Percentiles rank a stretch among this genome's conserved stretches.
Conservation (phyloP, 305 asterid species). For the Solanum hybrid region DNA sequence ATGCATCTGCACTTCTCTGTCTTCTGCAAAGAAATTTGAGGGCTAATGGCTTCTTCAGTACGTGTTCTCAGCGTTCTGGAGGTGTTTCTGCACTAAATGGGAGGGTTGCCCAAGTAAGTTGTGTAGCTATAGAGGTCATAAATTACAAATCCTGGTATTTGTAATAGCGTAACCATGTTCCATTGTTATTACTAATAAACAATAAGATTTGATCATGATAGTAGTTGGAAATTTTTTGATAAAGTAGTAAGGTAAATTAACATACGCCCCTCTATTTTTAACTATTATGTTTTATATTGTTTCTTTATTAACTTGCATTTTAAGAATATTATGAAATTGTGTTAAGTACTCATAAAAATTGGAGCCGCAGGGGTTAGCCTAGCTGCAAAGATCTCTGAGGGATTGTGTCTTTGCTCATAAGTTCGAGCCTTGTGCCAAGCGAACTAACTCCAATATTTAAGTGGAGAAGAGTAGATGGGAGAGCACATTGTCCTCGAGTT, state of each 20-base stretch:
- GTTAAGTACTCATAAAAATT: background rate
- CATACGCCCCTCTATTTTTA: background rate
- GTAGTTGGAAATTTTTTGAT: background rate
- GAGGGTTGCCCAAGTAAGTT: conserved; percentile 63
- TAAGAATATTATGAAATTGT: background rate
- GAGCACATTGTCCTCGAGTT: background rate
- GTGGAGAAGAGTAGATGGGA: background rate
- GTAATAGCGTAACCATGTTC: background rate
- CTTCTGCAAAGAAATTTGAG: conserved; percentile 86
- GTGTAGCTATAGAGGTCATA: background rate
- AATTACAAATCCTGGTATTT: background rate
- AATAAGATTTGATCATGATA: background rate
- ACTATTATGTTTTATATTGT: background rate
- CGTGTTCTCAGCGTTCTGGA: conserved; percentile 68
- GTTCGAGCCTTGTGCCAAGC: background rate
- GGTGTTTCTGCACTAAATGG: conserved; percentile 68
- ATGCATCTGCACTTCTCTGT: conserved; percentile 88
- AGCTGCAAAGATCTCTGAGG: background rate
- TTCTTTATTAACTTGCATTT: background rate
- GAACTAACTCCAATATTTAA: background rate
- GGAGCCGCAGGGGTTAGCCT: background rate
- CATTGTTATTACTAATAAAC: background rate
- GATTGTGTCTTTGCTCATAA: background rate
- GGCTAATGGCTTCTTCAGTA: conserved; percentile 68
- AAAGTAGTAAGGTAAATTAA: background rate